Evolutionary conservation across 306 rosid species (phyloP).

Genomic region (Quercus gilva): DNA sequence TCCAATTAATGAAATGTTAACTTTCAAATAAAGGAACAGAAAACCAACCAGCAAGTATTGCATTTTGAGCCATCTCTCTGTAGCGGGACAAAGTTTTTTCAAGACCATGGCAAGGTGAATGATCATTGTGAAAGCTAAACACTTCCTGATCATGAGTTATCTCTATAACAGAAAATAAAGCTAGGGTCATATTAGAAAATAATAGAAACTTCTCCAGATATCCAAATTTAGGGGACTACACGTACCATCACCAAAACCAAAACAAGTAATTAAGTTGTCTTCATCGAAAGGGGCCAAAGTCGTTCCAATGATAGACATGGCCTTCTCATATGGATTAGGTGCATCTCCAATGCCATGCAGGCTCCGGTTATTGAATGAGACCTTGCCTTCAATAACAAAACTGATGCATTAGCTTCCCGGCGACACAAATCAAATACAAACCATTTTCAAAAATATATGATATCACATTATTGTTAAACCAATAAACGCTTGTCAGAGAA

Average conservation of each 20-base stretch:
- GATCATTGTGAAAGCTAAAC: slow-evolving; percentile 82
- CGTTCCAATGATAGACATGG: slow-evolving; percentile 71
- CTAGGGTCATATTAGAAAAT: slow-evolving; percentile 8
- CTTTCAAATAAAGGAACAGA: neutral
- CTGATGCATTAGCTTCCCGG: slow-evolving; percentile 17
- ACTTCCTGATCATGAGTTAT: slow-evolving; percentile 81
- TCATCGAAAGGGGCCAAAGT: slow-evolving; percentile 87
- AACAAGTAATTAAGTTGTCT: slow-evolving; percentile 87
- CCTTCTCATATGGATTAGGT: slow-evolving; percentile 88
- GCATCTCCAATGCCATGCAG: slow-evolving; percentile 63
- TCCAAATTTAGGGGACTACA: slow-evolving; percentile 9
- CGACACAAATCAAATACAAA: slow-evolving; percentile 1
- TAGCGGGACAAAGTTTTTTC: slow-evolving; percentile 82
- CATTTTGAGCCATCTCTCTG: slow-evolving; percentile 57
- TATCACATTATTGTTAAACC: neutral
- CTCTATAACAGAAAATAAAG: slow-evolving; percentile 35
- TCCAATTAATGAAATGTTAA: neutral
- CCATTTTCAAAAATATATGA: neutral
- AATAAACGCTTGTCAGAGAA: too few relatives aligned
- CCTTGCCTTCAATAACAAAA: slow-evolving; percentile 16
- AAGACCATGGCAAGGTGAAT: slow-evolving; percentile 78
- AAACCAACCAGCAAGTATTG: slow-evolving; percentile 57
- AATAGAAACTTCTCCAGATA: neutral
- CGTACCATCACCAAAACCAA: slow-evolving; percentile 89
- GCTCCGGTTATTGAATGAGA: slow-evolving; percentile 70